Percentiles rank a stretch among this genome's conserved stretches.
Evolutionary conservation across 352 stramenopile genomes (phyloP).

Genomic region (Phytophthora pistaciae): DNA sequence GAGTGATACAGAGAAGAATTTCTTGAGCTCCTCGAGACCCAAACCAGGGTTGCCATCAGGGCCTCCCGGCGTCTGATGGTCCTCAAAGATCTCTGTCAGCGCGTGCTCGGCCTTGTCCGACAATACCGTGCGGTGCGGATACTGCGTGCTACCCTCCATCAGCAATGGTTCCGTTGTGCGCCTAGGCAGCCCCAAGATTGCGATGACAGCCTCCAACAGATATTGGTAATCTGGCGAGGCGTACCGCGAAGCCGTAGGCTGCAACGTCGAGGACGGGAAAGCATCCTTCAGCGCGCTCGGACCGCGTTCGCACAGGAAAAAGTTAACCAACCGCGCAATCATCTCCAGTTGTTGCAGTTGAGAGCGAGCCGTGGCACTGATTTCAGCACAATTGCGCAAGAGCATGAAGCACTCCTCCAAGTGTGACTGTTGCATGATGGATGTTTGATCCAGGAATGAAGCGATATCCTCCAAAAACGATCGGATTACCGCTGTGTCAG

Average conservation of each 20-base stretch:
- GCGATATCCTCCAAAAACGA: conserved; percentile 62
- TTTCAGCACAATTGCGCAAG: conserved; percentile 78
- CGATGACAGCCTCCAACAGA: conserved; percentile 88
- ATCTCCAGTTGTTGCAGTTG: conserved; percentile 72
- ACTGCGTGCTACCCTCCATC: conserved; percentile 72
- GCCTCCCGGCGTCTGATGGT: conserved; percentile 56
- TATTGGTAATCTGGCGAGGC: conserved; percentile 90
- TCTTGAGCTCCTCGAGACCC: conserved; percentile 66
- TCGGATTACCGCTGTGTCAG: conserved; percentile 37
- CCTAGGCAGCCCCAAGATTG: conserved; percentile 80
- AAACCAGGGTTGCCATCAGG: conserved; percentile 39
- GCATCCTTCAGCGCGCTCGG: conserved; percentile 74
- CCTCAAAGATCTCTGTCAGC: conserved; percentile 80
- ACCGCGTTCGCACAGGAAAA: conserved; percentile 81
- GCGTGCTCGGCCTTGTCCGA: conserved; percentile 80
- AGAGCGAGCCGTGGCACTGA: conserved; percentile 57
- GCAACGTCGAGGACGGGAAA: conserved; percentile 68
- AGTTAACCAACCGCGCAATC: conserved; percentile 83
- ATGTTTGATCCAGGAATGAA: conserved; percentile 78
- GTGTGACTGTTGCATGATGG: conserved; percentile 81
- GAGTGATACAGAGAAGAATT: conserved; percentile 78
- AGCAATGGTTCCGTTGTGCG: conserved; percentile 72
- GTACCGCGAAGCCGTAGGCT: conserved; percentile 56
- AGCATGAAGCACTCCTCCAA: conserved; percentile 91
- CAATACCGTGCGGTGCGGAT: conserved; percentile 72